phyloP scores from a whole-genome alignment of 116 monocot species.

The Iris pallida region DNA sequence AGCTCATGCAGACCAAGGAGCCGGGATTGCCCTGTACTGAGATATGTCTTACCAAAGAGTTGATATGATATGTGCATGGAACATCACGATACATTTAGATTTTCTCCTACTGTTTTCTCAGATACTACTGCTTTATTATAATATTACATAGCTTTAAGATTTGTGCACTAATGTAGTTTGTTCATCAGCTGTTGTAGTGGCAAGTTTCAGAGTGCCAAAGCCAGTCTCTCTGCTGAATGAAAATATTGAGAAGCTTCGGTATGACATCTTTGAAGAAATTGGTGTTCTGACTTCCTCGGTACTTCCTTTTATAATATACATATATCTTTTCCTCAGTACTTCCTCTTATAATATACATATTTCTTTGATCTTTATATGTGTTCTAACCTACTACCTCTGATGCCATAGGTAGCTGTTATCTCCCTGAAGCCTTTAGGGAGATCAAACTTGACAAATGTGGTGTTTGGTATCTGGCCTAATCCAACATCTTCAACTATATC shows the following conservation, averaged over 20 bases:
- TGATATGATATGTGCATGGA: no score
- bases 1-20: no score
- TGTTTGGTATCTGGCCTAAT: slow-evolving; percentile 82
- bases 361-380: background rate
- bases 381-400: slow-evolving; percentile 7
- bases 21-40: no score
- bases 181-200: slow-evolving; percentile 69
- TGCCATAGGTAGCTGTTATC: slow-evolving; percentile 54
- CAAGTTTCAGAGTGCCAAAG: slow-evolving; percentile 80
- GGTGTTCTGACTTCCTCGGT: slow-evolving; percentile 75
- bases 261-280: slow-evolving; percentile 88
- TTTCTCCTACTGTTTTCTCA: background rate
- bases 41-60: no score
- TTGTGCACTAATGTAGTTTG: no score
- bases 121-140: background rate
- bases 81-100: no score
- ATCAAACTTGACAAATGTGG: slow-evolving; percentile 77
- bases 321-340: background rate
- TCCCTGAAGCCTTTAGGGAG: slow-evolving; percentile 43
- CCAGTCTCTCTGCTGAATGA: slow-evolving; percentile 38
- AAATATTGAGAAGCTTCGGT: slow-evolving; percentile 54
- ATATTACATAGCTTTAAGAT: background rate
- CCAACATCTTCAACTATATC: slow-evolving; percentile 58
- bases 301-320: slow-evolving; percentile 16
- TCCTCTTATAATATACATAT: background rate